Evolutionary conservation across 352 stramenopile species (phyloP), one percentile per base, ranked within the genome.

Genomic region (Pythium rishiriense): DNA sequence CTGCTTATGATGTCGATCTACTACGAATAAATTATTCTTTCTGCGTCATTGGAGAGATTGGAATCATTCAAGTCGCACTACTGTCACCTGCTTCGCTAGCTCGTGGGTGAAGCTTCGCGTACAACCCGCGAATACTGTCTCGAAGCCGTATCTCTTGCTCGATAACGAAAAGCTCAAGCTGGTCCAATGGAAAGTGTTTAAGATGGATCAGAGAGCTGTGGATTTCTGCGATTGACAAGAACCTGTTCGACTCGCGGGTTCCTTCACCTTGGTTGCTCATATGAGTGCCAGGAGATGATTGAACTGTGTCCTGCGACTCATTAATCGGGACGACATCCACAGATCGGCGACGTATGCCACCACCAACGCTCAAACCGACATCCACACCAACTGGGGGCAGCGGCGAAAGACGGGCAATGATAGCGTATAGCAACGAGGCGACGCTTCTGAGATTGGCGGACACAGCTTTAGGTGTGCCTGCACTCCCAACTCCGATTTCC

Each of bases 391-490:
- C 35, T n/a, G 63, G 33, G 47, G 81, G 79, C 5, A 90, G 59
- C 25, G 75, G 68, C 17, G 78, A 85, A 12, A 87, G 51, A 10
- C 70, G 58, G 26, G 43, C 62, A 47, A 70, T 71, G 58, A 86
- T 77, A 43, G 70, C 61, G 53, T 87, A 90, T n/a, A 88, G 52
- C 24, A 86, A 53, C 9, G 81, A 82, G 17, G 79, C 79, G 9
- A 88, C 55, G 48, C 62, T 85, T 22, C 64, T 62, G 26, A 90
- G 37, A 42, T 88, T 87, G 31, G 62, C 62, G 25, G 60, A 50
- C 12, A 62, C 56, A 4, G 14, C 37, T 29, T 55, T 57, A 17
- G 58, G 28, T 1, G 29, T 14, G 14, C 21, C 46, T 3, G 24
- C n/a, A 11, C 31, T 26, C 14, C 77, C 68, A 35, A 90, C 75